Base-by-base conservation (phyloP, 164 flowering plant genomes). In the Houttuynia cordata region DNA sequence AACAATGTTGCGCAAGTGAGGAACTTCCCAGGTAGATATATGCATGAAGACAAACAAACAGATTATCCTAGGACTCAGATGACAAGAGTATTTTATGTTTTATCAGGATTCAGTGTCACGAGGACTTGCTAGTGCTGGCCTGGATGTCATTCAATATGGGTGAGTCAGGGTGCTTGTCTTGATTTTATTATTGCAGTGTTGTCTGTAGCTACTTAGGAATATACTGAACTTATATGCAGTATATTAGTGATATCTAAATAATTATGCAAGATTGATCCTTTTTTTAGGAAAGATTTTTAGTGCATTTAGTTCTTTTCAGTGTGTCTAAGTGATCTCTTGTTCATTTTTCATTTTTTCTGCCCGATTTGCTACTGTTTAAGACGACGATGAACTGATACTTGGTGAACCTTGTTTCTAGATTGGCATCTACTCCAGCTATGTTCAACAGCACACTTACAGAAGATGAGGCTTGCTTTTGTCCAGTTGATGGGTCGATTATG, bases 341-440 rank as follows among this genome's bases (percentile, higher is more conserved):
- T 59, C 25, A 10, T 22, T 34, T 22, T 59, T 20, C 41, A n/a
- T n/a, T 30, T 15, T 21, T 12, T 12, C 2, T 12, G 14, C 9
- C 9, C 12, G 17, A 45, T 17, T 45, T 45, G 49, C 49, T 45
- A 7, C 14, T 12, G 49, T 45, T 10, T 45, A 12, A 45, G 1
- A 45, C 12, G 49, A 45, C 12, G 49, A 45, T 17, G 14, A 45
- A 17, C 17, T 45, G 13, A 45, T 17, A 45, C 17, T 45, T 45
- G 17, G 14, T 12, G 17, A 45, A 12, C 13, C 52, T 61, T 70
- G 30, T 57, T 53, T 79, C 72, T 61, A 93, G 97, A 58, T 79
- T 93, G 72, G 91, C 99, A 62, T 88, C 99, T 64, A 93, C 99
- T 41, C 99, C 99, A 60, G 99, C 99, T 64, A 93, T 93, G 99